Conservation (phyloP, 768 basidiomycete genomes). For the Roridomyces roridus region DNA sequence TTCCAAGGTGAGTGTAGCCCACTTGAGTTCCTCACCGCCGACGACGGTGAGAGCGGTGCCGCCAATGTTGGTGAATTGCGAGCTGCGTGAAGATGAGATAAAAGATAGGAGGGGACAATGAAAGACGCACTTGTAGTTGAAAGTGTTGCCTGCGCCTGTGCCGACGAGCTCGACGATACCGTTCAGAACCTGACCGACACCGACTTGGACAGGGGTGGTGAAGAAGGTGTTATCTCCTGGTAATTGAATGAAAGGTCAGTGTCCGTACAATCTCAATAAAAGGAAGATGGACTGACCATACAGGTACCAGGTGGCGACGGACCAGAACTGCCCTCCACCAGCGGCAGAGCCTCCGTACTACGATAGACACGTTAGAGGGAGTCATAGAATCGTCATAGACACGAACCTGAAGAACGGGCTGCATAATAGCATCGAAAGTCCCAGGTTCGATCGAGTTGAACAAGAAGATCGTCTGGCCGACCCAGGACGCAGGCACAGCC, state of each 20-base stretch:
- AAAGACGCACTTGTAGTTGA: slow-evolving; percentile 5
- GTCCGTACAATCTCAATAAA: no score
- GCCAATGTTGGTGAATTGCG: slow-evolving; percentile 5
- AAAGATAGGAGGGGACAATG: no score
- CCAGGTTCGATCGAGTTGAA: slow-evolving; percentile 16
- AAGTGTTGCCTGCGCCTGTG: neutral
- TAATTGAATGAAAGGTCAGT: no score
- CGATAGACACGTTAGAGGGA: neutral
- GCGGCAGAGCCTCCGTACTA: slow-evolving; percentile 18
- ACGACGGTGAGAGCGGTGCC: slow-evolving; percentile 3
- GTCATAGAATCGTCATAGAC: no score
- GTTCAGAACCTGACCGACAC: slow-evolving; percentile 2
- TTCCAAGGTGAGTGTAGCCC: neutral
- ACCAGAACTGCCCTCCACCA: slow-evolving; percentile 17
- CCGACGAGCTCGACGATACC: slow-evolving; percentile 4
- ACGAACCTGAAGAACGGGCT: slow-evolving; percentile 18
- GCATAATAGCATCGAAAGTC: slow-evolving; percentile 9
- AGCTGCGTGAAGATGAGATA: no score
- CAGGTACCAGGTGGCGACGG: slow-evolving; percentile 14
- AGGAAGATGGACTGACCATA: neutral
- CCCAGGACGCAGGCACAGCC: neutral
- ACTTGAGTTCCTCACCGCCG: slow-evolving; percentile 1
- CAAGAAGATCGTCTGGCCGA: slow-evolving; percentile 15
- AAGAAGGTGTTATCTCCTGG: neutral
- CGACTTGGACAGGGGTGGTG: slow-evolving; percentile 3